These are phyloP conservation scores for Rhinocladiella similis DNA, from an alignment of 2,329 filamentous ascomycete species.

Conservation along the genomic window DNA sequence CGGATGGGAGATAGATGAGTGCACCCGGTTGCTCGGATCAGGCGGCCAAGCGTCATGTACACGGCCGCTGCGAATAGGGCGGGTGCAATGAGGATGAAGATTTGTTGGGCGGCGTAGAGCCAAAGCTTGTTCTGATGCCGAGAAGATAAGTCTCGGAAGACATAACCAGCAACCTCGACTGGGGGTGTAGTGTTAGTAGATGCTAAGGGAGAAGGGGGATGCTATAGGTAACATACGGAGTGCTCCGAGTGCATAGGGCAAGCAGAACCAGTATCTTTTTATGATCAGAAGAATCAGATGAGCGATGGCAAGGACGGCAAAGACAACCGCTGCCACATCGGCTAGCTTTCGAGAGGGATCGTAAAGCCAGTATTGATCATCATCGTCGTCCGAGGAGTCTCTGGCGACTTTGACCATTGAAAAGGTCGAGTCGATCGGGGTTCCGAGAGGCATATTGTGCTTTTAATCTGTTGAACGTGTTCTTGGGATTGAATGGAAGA, in stretches of 20 bases:
- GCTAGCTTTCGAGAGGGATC: background rate
- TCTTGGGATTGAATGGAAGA: background rate
- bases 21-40: conserved; percentile 39
- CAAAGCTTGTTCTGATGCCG: background rate
- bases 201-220: too few relatives aligned
- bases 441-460: background rate
- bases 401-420: background rate
- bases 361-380: background rate
- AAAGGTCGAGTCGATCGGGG: background rate
- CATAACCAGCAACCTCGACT: background rate
- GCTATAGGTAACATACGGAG: background rate
- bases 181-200: background rate
- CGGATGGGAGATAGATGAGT: conserved; percentile 37
- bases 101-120: conserved; percentile 30
- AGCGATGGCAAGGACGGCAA: background rate
- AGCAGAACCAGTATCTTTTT: background rate
- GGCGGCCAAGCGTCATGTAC: conserved; percentile 49
- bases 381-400: background rate
- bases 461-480: background rate
- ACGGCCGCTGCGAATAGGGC: conserved; percentile 48
- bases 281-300: background rate
- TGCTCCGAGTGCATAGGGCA: background rate
- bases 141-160: background rate
- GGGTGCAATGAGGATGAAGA: conserved; percentile 47
- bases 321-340: background rate